Percentiles rank a stretch among this genome's conserved stretches.
Evolutionary conservation across 176 grass and related monocot genomes (phyloP).

Genomic region (Guadua angustifolia): DNA sequence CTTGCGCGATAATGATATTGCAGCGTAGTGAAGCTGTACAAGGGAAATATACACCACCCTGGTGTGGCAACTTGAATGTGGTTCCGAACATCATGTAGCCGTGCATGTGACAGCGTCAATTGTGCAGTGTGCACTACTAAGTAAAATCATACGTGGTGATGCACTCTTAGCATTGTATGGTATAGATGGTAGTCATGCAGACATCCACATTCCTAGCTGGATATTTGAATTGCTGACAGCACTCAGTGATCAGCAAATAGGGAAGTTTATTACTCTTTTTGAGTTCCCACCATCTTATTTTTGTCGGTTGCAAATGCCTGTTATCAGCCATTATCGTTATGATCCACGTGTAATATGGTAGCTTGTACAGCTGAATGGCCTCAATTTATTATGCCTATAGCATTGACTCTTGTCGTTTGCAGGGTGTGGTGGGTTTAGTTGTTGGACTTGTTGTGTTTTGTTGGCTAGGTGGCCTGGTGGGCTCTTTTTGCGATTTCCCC

Average conservation of each 20-base stretch:
- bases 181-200: not conserved
- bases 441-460: too few species aligned
- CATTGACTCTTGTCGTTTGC: constrained; percentile 11
- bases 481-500: too few species aligned
- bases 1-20: not conserved
- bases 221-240: not conserved
- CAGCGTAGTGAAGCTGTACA: not conserved
- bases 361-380: not conserved
- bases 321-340: not conserved
- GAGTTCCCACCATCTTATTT: not conserved
- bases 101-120: not conserved
- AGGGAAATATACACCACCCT: not conserved
- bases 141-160: constrained; percentile 22
- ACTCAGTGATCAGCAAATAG: not conserved
- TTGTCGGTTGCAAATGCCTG: not conserved
- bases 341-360: constrained; percentile 20
- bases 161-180: not conserved
- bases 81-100: constrained; percentile 1
- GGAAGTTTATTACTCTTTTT: constrained; percentile 1
- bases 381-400: not conserved
- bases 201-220: not conserved
- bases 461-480: too few species aligned
- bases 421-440: too few species aligned
- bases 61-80: not conserved
- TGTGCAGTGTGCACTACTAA: not conserved